phyloP scores from a whole-genome alignment of 2,329 filamentous ascomycete species.

The Colletotrichum magnum region DNA sequence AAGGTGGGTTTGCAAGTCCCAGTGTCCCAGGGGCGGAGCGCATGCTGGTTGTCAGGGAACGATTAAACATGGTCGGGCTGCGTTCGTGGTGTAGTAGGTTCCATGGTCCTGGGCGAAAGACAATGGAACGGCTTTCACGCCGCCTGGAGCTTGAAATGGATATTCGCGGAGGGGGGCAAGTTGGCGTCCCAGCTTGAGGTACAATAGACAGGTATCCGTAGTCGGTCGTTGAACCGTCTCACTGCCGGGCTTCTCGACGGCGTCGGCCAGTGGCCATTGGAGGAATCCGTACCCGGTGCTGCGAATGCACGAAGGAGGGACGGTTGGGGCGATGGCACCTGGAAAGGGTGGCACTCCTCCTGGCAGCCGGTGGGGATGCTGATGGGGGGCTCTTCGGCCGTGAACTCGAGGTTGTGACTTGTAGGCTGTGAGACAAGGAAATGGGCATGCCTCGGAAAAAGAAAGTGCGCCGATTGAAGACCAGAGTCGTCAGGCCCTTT shows the following conservation, averaged over 20 bases:
- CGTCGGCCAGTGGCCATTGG: background rate
- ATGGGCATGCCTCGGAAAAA: background rate
- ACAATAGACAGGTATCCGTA: too few relatives aligned
- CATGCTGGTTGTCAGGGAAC: too few relatives aligned
- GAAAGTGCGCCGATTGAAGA: background rate
- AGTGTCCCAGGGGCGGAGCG: background rate
- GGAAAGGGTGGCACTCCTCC: too few relatives aligned
- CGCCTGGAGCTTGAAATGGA: background rate
- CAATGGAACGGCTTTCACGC: background rate
- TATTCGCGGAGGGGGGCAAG: too few relatives aligned
- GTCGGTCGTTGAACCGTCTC: conserved; percentile 1
- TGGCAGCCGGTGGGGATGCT: too few relatives aligned
- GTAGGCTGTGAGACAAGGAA: conserved; percentile 21
- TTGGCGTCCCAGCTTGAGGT: too few relatives aligned
- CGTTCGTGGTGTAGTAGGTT: too few relatives aligned
- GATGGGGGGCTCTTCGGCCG: too few relatives aligned
- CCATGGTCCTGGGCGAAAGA: background rate
- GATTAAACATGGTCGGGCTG: too few relatives aligned
- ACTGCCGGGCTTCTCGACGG: conserved; percentile 1
- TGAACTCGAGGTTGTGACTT: too few relatives aligned
- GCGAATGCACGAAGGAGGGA: conserved; percentile 15
- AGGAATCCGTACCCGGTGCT: conserved; percentile 29
- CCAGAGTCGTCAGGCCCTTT: too few relatives aligned
- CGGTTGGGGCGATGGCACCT: conserved; percentile 10
- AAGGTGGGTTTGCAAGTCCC: conserved; percentile 8